phyloP scores from a whole-genome alignment of 139 green algal species.

The Micromonas commoda region DNA sequence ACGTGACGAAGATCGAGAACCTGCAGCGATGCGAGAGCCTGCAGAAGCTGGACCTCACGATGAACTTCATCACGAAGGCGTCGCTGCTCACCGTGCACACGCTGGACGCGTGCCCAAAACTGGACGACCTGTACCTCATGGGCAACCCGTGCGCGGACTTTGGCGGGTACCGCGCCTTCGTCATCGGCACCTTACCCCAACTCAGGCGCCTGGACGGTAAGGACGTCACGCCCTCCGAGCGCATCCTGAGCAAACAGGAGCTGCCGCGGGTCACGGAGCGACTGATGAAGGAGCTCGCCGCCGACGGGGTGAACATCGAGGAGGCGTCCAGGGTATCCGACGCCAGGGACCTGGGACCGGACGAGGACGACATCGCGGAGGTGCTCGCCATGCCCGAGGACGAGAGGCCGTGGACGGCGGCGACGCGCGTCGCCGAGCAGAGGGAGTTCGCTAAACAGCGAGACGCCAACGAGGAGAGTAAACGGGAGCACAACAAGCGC shows the following conservation, averaged over 20 bases:
- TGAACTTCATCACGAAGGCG: conserved; percentile 74
- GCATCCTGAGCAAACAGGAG: conserved; percentile 53
- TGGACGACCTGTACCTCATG: conserved; percentile 62
- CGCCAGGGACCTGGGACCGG: background rate
- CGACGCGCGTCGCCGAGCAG: conserved; percentile 72
- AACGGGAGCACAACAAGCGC: conserved; percentile 21
- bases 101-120: conserved; percentile 39
- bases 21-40: conserved; percentile 83
- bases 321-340: background rate
- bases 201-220: conserved; percentile 62
- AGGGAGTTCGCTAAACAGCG: conserved; percentile 30
- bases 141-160: conserved; percentile 75
- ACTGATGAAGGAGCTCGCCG: conserved; percentile 49
- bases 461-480: conserved; percentile 25
- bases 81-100: conserved; percentile 46
- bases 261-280: conserved; percentile 43
- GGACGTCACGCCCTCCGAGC: conserved; percentile 59
- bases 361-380: conserved; percentile 9
- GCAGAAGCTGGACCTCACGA: conserved; percentile 79
- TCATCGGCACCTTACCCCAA: conserved; percentile 66
- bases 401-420: conserved; percentile 65
- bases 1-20: conserved; percentile 75
- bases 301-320: conserved; percentile 52
- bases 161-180: conserved; percentile 61
- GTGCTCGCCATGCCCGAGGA: conserved; percentile 50